These are phyloP conservation scores for Rhododendron henanense DNA, from an alignment of 148 eudicot species.

Conservation along the genomic window DNA sequence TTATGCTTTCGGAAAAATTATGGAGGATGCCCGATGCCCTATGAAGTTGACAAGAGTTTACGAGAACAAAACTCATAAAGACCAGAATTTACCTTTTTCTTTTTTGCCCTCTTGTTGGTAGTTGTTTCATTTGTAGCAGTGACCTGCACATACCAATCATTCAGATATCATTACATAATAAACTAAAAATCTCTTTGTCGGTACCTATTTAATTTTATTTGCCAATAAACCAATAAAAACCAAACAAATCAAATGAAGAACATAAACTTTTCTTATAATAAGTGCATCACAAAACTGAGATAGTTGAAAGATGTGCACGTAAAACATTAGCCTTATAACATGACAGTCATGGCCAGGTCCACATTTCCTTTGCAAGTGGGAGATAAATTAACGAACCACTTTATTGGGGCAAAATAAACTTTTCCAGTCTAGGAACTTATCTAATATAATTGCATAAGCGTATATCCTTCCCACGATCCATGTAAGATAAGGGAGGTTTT, in stretches of 20 bases:
- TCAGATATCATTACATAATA: neutral
- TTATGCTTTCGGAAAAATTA: neutral
- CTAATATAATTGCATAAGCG: neutral
- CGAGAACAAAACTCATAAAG: neutral
- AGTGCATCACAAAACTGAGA: neutral
- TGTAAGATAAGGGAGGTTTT: neutral
- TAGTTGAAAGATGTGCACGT: neutral
- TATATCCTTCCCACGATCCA: neutral
- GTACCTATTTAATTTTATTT: neutral
- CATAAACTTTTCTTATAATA: neutral
- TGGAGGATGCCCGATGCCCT: neutral
- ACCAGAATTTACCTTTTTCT: slow-evolving; percentile 20
- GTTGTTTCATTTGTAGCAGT: slow-evolving; percentile 3
- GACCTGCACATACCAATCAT: slow-evolving; percentile 12
- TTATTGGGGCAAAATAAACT: neutral
- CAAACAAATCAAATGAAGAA: neutral
- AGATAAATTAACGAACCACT: neutral
- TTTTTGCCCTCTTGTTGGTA: slow-evolving; percentile 13
- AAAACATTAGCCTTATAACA: neutral
- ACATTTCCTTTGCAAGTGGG: neutral
- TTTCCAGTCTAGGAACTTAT: neutral
- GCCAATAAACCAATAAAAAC: neutral
- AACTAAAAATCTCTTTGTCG: neutral
- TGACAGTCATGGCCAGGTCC: neutral
- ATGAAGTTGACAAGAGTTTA: neutral